Conservation (phyloP, 2,329 filamentous ascomycete species). For the Cadophora gregata region DNA sequence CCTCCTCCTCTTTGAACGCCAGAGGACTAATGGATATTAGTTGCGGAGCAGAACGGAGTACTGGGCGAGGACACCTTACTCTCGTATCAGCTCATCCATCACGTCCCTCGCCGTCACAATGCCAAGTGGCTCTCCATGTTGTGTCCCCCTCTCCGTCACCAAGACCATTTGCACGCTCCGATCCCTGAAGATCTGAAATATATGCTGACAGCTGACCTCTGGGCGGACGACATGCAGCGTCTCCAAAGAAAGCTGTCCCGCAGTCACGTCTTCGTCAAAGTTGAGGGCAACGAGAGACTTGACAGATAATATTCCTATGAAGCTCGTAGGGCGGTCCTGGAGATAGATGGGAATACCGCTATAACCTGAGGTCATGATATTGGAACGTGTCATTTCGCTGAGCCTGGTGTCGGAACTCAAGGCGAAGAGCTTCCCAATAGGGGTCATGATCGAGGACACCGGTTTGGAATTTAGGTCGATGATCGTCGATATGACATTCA, state of each 20-base stretch:
- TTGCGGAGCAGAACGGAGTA: not conserved
- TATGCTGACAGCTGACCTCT: conserved; percentile 92
- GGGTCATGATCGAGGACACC: conserved; percentile 93
- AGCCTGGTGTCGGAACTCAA: conserved; percentile 89
- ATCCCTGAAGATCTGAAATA: conserved; percentile 98
- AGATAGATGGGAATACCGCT: conserved; percentile 92
- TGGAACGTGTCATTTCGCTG: conserved; percentile 90
- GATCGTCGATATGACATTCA: conserved; percentile 94
- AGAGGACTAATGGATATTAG: conserved; percentile 8
- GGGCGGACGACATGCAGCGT: conserved; percentile 90
- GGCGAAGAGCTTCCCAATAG: conserved; percentile 92
- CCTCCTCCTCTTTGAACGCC: conserved; percentile 22
- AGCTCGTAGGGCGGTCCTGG: conserved; percentile 78
- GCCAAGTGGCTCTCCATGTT: conserved; percentile 78
- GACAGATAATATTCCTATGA: conserved; percentile 93
- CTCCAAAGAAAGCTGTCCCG: conserved; percentile 86
- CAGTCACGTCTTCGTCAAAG: conserved; percentile 82
- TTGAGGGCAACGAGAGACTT: conserved; percentile 98
- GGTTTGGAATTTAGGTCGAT: conserved; percentile 93
- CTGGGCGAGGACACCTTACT: conserved; percentile 59
- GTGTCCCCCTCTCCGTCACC: conserved; percentile 82
- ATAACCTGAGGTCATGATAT: conserved; percentile 88
- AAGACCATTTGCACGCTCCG: conserved; percentile 97
- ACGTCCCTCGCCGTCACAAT: conserved; percentile 97
- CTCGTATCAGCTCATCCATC: conserved; percentile 95